These are phyloP conservation scores for Hemisphaericaspora subhashii DNA, from an alignment of 1,139 yeast species.

Conservation along the genomic window DNA sequence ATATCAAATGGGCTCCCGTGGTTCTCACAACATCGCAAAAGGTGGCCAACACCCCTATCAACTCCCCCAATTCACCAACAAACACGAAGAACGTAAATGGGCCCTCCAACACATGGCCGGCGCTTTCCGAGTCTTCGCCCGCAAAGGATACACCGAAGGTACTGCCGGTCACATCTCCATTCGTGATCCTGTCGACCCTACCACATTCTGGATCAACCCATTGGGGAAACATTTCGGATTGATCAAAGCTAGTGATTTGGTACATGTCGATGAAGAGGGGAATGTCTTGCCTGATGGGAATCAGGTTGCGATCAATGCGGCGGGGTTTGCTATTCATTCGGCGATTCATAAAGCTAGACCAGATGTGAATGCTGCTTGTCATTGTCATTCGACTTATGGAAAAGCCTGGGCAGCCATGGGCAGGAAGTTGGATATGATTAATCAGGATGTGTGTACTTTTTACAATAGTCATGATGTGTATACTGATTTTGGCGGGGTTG, in stretches of 20 bases:
- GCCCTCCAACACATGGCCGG: constrained; percentile 76
- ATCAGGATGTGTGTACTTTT: constrained; percentile 73
- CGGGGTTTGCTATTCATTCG: constrained; percentile 80
- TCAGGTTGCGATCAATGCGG: constrained; percentile 67
- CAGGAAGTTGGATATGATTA: constrained; percentile 70
- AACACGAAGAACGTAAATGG: constrained; percentile 57
- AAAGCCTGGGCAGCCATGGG: constrained; percentile 77
- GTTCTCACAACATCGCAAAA: constrained; percentile 50
- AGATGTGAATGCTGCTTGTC: constrained; percentile 80
- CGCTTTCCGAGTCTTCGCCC: constrained; percentile 75
- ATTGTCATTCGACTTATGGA: constrained; percentile 73
- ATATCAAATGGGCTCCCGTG: constrained; percentile 42
- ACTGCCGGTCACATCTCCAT: constrained; percentile 80
- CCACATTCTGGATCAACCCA: constrained; percentile 79
- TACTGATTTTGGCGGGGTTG: constrained; percentile 76
- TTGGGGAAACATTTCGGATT: constrained; percentile 70
- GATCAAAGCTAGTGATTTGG: constrained; percentile 71
- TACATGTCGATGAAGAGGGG: constrained; percentile 72
- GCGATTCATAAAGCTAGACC: constrained; percentile 78
- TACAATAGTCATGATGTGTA: constrained; percentile 69
- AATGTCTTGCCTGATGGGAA: constrained; percentile 66
- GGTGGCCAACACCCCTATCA: constrained; percentile 51
- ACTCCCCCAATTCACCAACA: constrained; percentile 53
- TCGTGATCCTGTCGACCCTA: constrained; percentile 71
- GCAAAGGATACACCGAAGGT: constrained; percentile 75